Evolutionary conservation across 1,284 basidiomycete species (phyloP).

Genomic region (Mixia osmundae): DNA sequence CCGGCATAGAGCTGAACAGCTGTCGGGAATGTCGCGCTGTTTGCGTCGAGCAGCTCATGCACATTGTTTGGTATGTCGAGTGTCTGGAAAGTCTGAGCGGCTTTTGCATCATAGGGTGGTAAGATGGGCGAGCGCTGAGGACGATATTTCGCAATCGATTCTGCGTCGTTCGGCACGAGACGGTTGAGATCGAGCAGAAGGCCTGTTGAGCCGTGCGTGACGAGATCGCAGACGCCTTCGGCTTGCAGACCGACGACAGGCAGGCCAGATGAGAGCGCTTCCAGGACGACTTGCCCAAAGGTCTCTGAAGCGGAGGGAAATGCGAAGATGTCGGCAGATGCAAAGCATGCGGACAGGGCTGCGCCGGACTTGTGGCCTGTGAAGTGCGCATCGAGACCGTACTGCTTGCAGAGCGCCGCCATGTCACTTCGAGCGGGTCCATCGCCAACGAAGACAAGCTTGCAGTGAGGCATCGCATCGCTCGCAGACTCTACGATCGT

Average conservation of each 20-base stretch:
- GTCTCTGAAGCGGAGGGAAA: conserved; percentile 23
- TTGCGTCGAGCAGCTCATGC: conserved; percentile 2
- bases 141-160: background rate
- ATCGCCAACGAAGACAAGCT: conserved; percentile 33
- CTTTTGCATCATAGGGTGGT: background rate
- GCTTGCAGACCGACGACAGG: conserved; percentile 34
- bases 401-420: conserved; percentile 25
- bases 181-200: background rate
- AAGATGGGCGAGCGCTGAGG: background rate
- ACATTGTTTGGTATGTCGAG: conserved; percentile 3
- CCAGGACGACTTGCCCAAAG: conserved; percentile 30
- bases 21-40: too few species aligned
- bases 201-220: conserved; percentile 27
- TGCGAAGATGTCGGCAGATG: conserved; percentile 31
- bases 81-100: background rate
- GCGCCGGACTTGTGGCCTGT: conserved; percentile 28
- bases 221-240: conserved; percentile 33
- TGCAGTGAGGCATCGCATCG: too few species aligned
- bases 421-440: conserved; percentile 30
- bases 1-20: too few species aligned
- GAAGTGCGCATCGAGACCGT: conserved; percentile 28
- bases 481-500: too few species aligned
- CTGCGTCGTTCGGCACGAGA: background rate
- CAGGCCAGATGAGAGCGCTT: conserved; percentile 31
- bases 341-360: conserved; percentile 27